Evolutionary conservation across 1,284 basidiomycete genomes (phyloP), one percentile per base, ranked within the genome.

Genomic region (Trichosporon coremiiforme): DNA sequence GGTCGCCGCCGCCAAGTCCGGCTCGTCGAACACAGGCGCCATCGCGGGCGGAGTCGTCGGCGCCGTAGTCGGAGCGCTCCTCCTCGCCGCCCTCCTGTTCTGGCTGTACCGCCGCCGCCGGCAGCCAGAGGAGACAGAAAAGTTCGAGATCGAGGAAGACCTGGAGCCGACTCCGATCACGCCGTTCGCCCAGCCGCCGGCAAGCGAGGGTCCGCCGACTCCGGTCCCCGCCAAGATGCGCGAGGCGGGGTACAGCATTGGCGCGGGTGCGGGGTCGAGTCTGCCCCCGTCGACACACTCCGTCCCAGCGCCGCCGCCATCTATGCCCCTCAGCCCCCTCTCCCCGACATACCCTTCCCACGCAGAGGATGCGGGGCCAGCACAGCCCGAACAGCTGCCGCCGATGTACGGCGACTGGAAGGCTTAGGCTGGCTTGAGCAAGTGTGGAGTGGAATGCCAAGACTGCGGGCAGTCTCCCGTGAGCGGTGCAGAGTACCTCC

Each of bases 361-460:
- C n/a, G 55, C 55, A 2, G 13, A 57, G 55, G 55, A 57, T 20
- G 55, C 25, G 8, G 55, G 55, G 0, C 55, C 55, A 1, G 55
- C 55, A 10, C 22, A 6, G 25, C 25, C 55, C 10, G 55, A 31
- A 8, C 55, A 57, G 29, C 55, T 57, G 25, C 55, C 55, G 12
- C 55, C 55, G 15, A 31, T 57, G 22, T 57, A 57, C n/a, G 55
- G 55, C 4, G 15, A 57, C 55, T 57, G 55, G 55, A 57, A 57
- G 55, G 7, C 20, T 6, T 53, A 53, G 47, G n/a, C n/a, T n/a
- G n/a, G n/a, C n/a, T n/a, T n/a, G n/a, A n/a, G n/a, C n/a, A n/a
- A n/a, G n/a, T n/a, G n/a, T n/a, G n/a, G n/a, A n/a, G 33, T 33
- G 33, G 33, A 33, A 33, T 33, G 33, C 33, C 33, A 33, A 33